phyloP scores from a whole-genome alignment of 805 yeast species.

The Blastobotrys americana region DNA sequence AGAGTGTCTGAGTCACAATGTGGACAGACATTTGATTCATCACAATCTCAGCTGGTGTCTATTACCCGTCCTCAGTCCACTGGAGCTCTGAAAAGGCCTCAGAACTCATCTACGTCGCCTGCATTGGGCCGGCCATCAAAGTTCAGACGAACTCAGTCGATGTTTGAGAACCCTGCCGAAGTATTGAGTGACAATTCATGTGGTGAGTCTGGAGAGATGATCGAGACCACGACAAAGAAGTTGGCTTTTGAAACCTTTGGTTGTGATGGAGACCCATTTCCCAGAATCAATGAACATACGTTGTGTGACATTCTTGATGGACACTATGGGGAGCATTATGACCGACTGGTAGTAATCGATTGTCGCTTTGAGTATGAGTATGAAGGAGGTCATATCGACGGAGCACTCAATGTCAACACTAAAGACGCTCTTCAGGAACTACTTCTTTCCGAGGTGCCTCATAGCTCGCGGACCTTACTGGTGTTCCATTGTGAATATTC shows the following conservation, averaged over 20 bases:
- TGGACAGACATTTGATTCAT: background rate
- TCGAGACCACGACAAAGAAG: constrained; percentile 10
- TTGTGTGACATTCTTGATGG: constrained; percentile 55
- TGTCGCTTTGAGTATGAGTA: constrained; percentile 91
- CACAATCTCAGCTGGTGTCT: too few species aligned
- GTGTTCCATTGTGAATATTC: constrained; percentile 95
- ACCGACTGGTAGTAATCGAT: constrained; percentile 60
- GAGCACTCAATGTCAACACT: constrained; percentile 71
- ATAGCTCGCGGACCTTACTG: constrained; percentile 39
- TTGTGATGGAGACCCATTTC: constrained; percentile 54
- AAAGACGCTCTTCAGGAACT: constrained; percentile 58
- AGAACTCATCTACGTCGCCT: background rate
- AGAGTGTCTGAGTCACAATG: background rate
- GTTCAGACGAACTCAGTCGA: constrained; percentile 58
- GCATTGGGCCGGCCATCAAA: constrained; percentile 19
- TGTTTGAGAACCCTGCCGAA: constrained; percentile 55
- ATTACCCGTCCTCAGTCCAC: background rate
- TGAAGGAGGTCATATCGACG: constrained; percentile 84
- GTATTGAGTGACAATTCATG: constrained; percentile 28
- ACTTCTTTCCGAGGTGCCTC: constrained; percentile 36
- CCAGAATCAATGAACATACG: constrained; percentile 56
- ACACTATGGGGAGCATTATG: constrained; percentile 43
- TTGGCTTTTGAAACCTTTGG: constrained; percentile 34
- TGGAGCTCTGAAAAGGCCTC: background rate
- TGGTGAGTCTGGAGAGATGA: constrained; percentile 4